Base-by-base conservation (phyloP, 805 yeast genomes). In the Candida ipomoeae region DNA sequence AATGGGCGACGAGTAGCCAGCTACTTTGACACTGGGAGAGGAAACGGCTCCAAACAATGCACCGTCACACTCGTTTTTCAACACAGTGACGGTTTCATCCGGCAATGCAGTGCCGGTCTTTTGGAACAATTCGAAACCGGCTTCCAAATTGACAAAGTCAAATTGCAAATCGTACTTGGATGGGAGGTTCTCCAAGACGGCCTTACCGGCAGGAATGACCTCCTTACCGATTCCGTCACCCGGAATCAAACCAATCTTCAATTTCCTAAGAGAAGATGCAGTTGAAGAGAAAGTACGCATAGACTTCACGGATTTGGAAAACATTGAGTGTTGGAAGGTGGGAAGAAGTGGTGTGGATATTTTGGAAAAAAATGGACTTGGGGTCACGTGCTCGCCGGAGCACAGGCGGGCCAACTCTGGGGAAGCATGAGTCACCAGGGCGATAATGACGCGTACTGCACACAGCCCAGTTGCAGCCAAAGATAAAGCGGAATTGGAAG, bases 181-280 rank as follows among this genome's bases (percentile, higher is more conserved):
- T 40, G 92, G 90, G 51, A 94, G 80, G 54, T 83, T 85, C 71
- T 92, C 92, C 60, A 94, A 78, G 31, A 94, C 81, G 56, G 88
- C 87, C 60, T 82, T 81, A 61, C 99, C 99, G 40, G 98, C 96
- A 54, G 99, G 99, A 53, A 94, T 91, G 43, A 94, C 99, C 73
- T 94, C 99, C 64, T 87, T 83, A 49, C 99, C 99, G 60, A 94
- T 94, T 58, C 99, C 99, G 69, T 94, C 99, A 67, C 99, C 99
- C 47, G 99, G 97, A 60, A 94, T 91, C 65, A 94, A 79, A 52
- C 88, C 85, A 48, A 73, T 73, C 57, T 71, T 73, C 55, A 73
- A 62, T 46, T 63, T 60, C 59, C 69, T 71, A 54, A 64, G 55
- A 23, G 67, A 55, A 10, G 62, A 50, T 13, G 69, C 50, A n/a